Evolutionary conservation across 768 basidiomycete genomes (phyloP), one percentile per base, ranked within the genome.

Genomic region (Chalciporus chontae): DNA sequence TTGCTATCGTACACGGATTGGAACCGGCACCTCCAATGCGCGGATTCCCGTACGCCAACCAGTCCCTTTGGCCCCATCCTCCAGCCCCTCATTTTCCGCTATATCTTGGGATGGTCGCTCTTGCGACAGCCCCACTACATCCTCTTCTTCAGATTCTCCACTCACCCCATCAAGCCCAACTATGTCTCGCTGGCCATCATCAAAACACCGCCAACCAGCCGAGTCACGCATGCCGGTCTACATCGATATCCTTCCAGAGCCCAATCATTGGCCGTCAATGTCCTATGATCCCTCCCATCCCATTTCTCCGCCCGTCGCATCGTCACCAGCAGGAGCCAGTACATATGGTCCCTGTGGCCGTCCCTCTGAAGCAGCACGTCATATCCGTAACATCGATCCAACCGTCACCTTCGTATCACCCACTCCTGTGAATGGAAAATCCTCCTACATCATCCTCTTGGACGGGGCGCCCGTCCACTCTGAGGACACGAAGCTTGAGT

Each of bases 361-460:
- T n/a, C 40, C 56, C 27, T 15, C 45, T 3, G 64, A 57, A 21
- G 66, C 71, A 32, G 72, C 81, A 36, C 83, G 84, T 27, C 76
- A 73, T 19, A 69, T 88, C 46, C 69, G 68, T 10, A 67, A 73
- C 39, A 85, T 88, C 55, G 82, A 88, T 58, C 83, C 85, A 0
- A 81, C 81, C 2, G 74, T 88, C 23, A 83, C 85, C 17, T 80
- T 88, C 55, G 62, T 78, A 27, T 78, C 84, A 4, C 73, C 66
- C 3, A 66, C 73, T 2, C 58, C 70, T 4, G 70, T 84, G 29
- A 60, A 68, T 9, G 83, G 83, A 24, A 73, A 73, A 26, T 83
- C 81, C 1, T 71, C 71, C 27, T 86, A 80, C 67, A 73, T 73
- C 0, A 79, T 88, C 7, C 75, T 77, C 55, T 59, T 71, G 8